Evolutionary conservation across 768 basidiomycete species (phyloP), one percentile per base, ranked within the genome.

Genomic region (Tricholoma sp.): DNA sequence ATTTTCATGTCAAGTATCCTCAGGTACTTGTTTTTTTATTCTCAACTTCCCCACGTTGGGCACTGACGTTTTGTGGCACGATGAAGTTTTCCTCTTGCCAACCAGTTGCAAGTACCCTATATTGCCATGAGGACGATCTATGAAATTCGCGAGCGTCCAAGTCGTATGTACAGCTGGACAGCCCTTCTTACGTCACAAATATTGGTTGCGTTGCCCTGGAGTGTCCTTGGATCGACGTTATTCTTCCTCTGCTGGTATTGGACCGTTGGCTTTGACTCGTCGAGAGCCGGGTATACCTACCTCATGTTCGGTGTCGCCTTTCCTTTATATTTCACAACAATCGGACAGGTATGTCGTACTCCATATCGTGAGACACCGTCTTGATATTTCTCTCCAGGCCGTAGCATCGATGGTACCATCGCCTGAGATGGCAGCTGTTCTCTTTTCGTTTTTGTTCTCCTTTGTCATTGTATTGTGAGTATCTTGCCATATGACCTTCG

Each of bases 161-260:
- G 82, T 55, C 72, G 80, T 39, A 86, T 83, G 72, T 88, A 88
- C 68, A 78, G 76, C 56, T 88, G 85, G 86, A 74, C 78, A 0
- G 82, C 83, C 0, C 72, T 85, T 16, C 59, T 84, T 22, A 79
- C 81, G 0, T 74, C 83, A 0, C 80, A 81, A 63, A 71, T 86
- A 46, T 61, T 85, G 8, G 74, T 80, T 4, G 85, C 85, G 59
- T 52, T 85, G 0, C 84, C 84, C 1, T 85, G 82, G 81, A 85
- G 85, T 59, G 76, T 86, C 35, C 7, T 83, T 4, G 80, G 80
- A 29, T 82, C 84, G 1, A 72, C 77, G 0, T 55, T 88, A 11
- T 78, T 84, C 70, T 89, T 81, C 72, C 62, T 85, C 53, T 81
- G 79, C 62, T 89, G 86, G 86, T 89, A 79, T 66, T 88, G 83